Base-by-base conservation (phyloP, 164 flowering plant species). In the Dillenia turbinata region DNA sequence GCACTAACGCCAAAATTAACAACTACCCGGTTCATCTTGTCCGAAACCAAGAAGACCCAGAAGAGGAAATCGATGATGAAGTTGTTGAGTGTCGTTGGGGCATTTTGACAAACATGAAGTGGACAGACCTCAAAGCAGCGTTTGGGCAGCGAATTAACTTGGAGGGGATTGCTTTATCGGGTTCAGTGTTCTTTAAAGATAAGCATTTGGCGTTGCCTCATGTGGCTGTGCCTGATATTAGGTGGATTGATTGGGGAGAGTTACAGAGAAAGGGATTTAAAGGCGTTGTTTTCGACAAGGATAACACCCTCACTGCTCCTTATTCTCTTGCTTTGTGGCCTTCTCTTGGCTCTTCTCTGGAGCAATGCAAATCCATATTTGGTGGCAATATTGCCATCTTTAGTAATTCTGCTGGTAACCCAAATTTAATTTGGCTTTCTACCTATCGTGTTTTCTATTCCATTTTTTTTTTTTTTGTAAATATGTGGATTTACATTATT, bases 261-360 rank as follows among this genome's bases (percentile, higher is more conserved):
- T 67, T 92, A 55, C 67, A 62, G 15, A 66, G 71, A 14, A 82
- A 75, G 62, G 96, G 94, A 1, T 85, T 89, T 69, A 63, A 61
- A 54, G 97, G 97, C 3, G 96, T 90, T 48, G 88, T 93, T 11
- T 93, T 93, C 69, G 98, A 89, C 63, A 89, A 89, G 62, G 96
- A 89, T 71, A 90, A 90, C 49, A 93, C 98, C 1, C 63, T 93
- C 17, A 90, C 98, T 16, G 78, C 76, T 9, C 97, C 98, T 75
- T 93, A 90, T 61, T 75, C 84, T 60, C 69, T 84, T 61, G 52
- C 78, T 8, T 47, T 85, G 3, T 88, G 90, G 85, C 74, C 71
- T 1, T 82, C 88, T 40, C 79, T 90, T 48, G 51, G 8, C 4
- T 48, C 77, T 12, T 81, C 96, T 0, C 49, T 92, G 17, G 80